phyloP scores from a whole-genome alignment of 257 asterid genomes.

The Fraxinus pennsylvanica region DNA sequence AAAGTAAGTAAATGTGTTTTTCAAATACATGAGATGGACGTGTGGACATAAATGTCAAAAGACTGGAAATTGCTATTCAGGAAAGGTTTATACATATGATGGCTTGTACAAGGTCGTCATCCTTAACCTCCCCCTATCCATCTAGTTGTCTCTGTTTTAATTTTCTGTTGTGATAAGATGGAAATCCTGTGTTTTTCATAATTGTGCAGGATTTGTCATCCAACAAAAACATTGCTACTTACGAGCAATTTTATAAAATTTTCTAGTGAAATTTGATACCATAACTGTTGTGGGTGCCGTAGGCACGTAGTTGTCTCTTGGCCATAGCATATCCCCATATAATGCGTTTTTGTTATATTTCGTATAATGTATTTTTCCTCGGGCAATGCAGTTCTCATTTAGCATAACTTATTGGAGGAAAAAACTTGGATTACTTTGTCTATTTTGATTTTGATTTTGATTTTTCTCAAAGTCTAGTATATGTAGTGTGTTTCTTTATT shows the following conservation, averaged over 20 bases:
- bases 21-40: neutral
- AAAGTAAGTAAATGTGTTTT: no score
- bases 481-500: neutral
- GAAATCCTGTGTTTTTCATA: neutral
- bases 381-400: neutral
- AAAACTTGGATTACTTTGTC: neutral
- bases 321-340: no score
- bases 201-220: neutral
- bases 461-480: no score
- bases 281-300: neutral
- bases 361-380: neutral
- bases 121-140: neutral
- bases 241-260: no score
- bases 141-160: neutral
- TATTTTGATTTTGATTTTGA: neutral
- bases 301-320: neutral
- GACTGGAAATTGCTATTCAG: slow-evolving; percentile 58
- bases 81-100: slow-evolving; percentile 88
- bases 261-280: neutral
- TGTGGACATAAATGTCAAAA: slow-evolving; percentile 74
- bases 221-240: neutral
- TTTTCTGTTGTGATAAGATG: neutral
- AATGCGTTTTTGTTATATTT: no score
- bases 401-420: neutral
- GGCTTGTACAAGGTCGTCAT: slow-evolving; percentile 73